Conservation (phyloP, 129 eudicot genomes). For the Heracleum sosnowskyi region DNA sequence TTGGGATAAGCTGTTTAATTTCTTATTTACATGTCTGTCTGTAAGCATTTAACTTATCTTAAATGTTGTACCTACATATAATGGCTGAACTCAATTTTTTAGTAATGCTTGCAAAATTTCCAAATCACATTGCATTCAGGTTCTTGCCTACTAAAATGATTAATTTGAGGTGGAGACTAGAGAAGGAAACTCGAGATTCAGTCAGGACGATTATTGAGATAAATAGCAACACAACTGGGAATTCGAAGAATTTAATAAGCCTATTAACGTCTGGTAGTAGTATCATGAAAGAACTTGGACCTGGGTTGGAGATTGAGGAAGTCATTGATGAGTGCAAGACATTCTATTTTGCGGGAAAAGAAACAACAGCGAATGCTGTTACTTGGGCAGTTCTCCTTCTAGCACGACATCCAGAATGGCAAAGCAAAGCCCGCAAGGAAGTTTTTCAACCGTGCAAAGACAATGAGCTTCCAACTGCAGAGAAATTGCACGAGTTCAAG, state of each 20-base stretch:
- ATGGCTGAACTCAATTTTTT: neutral
- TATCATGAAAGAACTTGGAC: neutral
- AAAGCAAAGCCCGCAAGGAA: slow-evolving; percentile 1
- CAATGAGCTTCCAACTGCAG: slow-evolving; percentile 1
- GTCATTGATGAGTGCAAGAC: neutral
- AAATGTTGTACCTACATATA: neutral
- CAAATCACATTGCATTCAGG: neutral
- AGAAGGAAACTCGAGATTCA: neutral
- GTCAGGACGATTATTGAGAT: neutral
- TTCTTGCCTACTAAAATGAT: neutral
- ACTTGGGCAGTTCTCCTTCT: slow-evolving; percentile 5
- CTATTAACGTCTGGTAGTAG: neutral
- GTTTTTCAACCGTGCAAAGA: neutral
- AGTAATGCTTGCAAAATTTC: neutral
- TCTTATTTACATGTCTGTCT: neutral
- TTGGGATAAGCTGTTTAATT: neutral
- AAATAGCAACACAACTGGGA: neutral
- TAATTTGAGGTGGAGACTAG: neutral
- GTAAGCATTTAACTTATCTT: neutral
- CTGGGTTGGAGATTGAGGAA: neutral
- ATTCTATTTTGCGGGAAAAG: neutral
- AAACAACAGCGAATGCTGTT: neutral
- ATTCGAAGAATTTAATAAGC: neutral
- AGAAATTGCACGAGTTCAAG: neutral
- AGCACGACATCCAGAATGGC: neutral